Evolutionary conservation across 139 green algal species (phyloP).

Genomic region (Pseudopediastrum boryanum): DNA sequence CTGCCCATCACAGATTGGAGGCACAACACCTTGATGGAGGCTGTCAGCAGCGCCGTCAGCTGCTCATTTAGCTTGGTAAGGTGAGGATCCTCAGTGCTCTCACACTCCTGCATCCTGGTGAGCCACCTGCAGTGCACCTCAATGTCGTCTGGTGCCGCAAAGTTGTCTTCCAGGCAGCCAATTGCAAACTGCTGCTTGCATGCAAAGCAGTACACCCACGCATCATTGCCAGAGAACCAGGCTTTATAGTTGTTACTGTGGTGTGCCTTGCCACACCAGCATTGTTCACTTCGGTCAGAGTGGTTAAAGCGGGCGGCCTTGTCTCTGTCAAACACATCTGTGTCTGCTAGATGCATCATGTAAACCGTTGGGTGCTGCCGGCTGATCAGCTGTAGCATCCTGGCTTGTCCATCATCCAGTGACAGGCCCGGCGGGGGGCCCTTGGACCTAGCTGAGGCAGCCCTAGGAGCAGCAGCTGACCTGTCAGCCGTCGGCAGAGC

Average conservation of each 20-base stretch:
- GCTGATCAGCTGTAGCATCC: neutral
- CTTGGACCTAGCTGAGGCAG: too few species aligned
- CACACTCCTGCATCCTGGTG: too few species aligned
- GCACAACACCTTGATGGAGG: neutral
- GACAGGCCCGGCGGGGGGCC: too few species aligned
- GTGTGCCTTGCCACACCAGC: slow-evolving; percentile 9
- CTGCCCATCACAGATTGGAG: neutral
- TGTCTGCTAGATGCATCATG: neutral
- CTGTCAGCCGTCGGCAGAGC: too few species aligned
- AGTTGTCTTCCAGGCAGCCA: neutral
- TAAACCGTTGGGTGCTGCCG: neutral
- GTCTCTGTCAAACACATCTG: neutral
- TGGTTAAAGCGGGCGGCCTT: neutral
- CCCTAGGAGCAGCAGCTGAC: too few species aligned
- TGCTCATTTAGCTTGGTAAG: neutral
- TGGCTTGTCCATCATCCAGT: too few species aligned
- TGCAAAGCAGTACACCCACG: neutral
- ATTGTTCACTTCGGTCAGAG: neutral
- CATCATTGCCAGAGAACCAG: neutral
- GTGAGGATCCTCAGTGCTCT: too few species aligned
- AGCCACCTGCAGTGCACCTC: slow-evolving; percentile 13
- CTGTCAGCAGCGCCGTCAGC: neutral
- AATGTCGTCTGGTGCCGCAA: neutral
- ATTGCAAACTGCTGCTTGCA: neutral
- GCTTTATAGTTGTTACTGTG: slow-evolving; percentile 8